Conservation (phyloP, 306 rosid genomes). For the Cucumis hystrix region DNA sequence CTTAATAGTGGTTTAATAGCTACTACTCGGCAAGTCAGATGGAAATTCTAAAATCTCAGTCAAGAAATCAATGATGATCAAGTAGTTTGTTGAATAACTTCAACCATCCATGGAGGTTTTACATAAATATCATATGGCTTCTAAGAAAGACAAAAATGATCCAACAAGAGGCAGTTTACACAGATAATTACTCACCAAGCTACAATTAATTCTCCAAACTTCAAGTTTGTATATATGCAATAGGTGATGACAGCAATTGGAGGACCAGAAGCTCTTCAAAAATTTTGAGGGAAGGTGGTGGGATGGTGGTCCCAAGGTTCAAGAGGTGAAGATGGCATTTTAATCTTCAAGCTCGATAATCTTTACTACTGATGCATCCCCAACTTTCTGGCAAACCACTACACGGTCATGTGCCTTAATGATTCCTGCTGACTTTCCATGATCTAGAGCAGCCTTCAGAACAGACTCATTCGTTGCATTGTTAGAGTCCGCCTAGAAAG, state of each 20-base stretch:
- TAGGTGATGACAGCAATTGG: not conserved
- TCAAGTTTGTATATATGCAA: not conserved
- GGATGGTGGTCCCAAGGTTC: not conserved
- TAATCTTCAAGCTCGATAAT: constrained; percentile 96
- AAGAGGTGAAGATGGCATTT: not conserved
- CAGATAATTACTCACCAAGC: not conserved
- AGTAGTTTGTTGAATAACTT: not conserved
- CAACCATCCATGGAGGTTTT: not conserved
- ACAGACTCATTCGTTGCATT: constrained; percentile 85
- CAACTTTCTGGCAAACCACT: constrained; percentile 95
- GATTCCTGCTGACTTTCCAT: constrained; percentile 73
- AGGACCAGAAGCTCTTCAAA: not conserved
- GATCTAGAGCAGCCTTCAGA: constrained; percentile 93
- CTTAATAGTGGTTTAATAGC: not conserved
- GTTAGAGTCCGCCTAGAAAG: constrained; percentile 78
- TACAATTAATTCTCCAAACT: not conserved
- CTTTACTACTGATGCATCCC: constrained; percentile 93
- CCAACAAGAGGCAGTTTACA: not conserved
- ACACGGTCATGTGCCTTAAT: constrained; percentile 85
- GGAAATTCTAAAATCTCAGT: not conserved
- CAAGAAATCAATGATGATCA: not conserved
- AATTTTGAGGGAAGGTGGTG: not conserved
- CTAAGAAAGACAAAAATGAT: not conserved
- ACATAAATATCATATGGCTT: not conserved
- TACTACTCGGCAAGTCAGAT: not conserved